Percentiles rank a stretch among this genome's conserved stretches.
Evolutionary conservation across 495 filamentous ascomycete genomes (phyloP).

Genomic region (Extremus antarcticus): DNA sequence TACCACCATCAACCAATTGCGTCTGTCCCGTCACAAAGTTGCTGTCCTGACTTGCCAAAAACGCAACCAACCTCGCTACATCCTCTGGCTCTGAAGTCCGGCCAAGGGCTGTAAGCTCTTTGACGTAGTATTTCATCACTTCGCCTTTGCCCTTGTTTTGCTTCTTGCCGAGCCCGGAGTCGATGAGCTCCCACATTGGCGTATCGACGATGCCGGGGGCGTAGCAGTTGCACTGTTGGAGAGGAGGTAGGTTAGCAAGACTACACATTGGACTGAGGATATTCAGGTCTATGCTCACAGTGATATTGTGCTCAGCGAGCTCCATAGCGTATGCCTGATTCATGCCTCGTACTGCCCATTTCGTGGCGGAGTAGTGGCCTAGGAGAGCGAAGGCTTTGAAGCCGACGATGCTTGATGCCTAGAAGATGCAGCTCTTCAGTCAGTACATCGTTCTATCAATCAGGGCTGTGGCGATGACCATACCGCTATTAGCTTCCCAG

Average conservation of each 20-base stretch:
- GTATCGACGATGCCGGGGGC: constrained; percentile 54
- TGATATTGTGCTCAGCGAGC: constrained; percentile 45
- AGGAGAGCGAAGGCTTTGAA: constrained; percentile 44
- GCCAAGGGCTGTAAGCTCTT: constrained; percentile 40
- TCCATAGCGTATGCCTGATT: constrained; percentile 49
- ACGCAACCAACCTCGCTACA: constrained; percentile 46
- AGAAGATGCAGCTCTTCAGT: background rate
- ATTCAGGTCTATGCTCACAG: constrained; percentile 22
- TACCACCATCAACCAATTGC: constrained; percentile 50
- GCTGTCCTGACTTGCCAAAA: constrained; percentile 42
- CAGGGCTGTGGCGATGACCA: background rate
- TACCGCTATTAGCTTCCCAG: constrained; percentile 42
- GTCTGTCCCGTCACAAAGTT: constrained; percentile 56
- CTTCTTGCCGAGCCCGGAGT: constrained; percentile 38
- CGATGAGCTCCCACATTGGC: constrained; percentile 50
- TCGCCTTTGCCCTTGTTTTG: constrained; percentile 40
- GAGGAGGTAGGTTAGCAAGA: background rate
- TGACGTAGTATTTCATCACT: constrained; percentile 36
- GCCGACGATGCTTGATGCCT: constrained; percentile 36
- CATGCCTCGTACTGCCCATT: constrained; percentile 51
- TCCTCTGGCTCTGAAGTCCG: constrained; percentile 46
- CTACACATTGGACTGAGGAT: too few relatives aligned
- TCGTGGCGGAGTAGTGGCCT: constrained; percentile 46
- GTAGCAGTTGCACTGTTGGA: constrained; percentile 44
- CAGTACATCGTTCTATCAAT: background rate